phyloP scores from a whole-genome alignment of 176 grass and related monocot species.

The Carex parvula region DNA sequence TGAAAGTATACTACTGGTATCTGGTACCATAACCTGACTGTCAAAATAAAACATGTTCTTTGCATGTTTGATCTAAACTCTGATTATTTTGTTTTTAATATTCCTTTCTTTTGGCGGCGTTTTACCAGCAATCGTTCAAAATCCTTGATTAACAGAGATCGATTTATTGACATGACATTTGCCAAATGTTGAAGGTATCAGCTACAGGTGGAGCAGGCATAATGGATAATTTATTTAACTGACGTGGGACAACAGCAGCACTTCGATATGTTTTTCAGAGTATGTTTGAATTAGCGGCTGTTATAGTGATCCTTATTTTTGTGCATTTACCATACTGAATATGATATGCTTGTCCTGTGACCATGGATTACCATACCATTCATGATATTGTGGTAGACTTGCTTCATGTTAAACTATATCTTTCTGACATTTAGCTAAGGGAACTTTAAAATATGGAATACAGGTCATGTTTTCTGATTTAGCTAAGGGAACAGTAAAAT shows the following conservation, averaged over 20 bases:
- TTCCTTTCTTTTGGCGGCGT: no score
- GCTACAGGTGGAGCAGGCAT: constrained; percentile 70
- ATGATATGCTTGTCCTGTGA: background rate
- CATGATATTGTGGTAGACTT: background rate
- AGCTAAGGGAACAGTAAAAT: no score
- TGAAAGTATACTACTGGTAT: no score
- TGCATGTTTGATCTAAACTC: no score
- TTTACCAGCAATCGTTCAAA: background rate
- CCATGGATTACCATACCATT: background rate
- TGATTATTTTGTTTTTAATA: no score
- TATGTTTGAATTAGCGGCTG: constrained; percentile 28
- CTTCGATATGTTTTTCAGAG: constrained; percentile 93
- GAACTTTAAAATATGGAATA: no score
- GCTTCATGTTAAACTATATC: background rate
- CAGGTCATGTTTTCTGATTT: no score
- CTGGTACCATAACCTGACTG: no score
- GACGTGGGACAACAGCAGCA: constrained; percentile 97
- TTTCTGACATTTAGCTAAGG: background rate
- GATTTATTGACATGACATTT: constrained; percentile 15
- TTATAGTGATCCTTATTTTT: background rate
- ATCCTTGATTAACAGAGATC: background rate
- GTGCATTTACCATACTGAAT: background rate
- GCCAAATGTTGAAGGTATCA: constrained; percentile 55
- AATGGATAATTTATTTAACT: constrained; percentile 97
- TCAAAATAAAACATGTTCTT: no score